A percentile compares a stretch with the other conserved stretches of the same genome.
Evolutionary conservation across 148 eudicot genomes (phyloP).

Genomic region (Rhododendron simsii): DNA sequence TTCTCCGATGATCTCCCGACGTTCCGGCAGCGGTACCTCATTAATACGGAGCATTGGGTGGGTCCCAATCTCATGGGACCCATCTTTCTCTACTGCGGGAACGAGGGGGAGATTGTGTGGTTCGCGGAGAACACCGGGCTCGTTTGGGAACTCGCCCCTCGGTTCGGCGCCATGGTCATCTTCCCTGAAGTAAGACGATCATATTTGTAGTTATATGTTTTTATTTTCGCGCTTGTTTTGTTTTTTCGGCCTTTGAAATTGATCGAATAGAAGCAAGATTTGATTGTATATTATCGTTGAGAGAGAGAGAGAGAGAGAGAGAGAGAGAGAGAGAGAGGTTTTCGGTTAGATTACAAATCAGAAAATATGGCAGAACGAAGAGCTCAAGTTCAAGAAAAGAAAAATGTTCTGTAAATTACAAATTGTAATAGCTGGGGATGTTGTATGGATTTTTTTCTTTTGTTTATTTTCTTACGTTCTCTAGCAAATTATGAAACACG

Average conservation of each 20-base stretch:
- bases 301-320: neutral
- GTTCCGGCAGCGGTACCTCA: slow-evolving; percentile 60
- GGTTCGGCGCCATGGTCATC: slow-evolving; percentile 68
- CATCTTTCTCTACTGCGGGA: slow-evolving; percentile 82
- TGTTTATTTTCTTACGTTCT: neutral
- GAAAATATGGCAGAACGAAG: neutral
- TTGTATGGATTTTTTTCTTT: neutral
- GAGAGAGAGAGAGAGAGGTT: neutral
- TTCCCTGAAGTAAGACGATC: slow-evolving; percentile 63
- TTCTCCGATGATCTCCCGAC: slow-evolving; percentile 46
- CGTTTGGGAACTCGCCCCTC: slow-evolving; percentile 81
- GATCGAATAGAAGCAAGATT: neutral
- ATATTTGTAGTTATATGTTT: neutral
- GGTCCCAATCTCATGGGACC: slow-evolving; percentile 56
- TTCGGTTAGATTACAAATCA: neutral
- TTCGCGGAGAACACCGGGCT: slow-evolving; percentile 77
- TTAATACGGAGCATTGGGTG: slow-evolving; percentile 58
- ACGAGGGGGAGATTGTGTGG: slow-evolving; percentile 89
- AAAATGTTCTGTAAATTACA: neutral
- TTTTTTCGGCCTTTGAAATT: neutral
- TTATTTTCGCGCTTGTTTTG: neutral
- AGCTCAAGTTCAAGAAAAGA: neutral
- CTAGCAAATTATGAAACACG: neutral
- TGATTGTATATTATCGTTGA: neutral
- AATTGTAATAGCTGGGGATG: neutral